Conservation (phyloP, 1,284 basidiomycete species). For the Ustilago hordei region DNA sequence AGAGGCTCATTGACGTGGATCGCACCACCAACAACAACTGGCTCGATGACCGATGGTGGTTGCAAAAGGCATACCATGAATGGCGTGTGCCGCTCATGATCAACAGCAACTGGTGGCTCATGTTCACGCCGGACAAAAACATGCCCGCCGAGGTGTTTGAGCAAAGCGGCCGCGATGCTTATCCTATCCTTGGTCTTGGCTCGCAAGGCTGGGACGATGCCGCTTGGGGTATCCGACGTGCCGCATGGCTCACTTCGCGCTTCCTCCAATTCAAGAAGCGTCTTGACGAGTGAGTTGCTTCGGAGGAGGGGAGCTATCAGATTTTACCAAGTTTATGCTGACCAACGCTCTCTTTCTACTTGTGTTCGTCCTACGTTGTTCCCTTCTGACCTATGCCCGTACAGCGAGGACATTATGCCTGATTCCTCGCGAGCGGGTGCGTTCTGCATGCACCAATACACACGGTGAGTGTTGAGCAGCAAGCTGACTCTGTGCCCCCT, state of each 20-base stretch:
- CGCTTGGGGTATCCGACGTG: conserved; percentile 86
- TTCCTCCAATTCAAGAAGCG: conserved; percentile 81
- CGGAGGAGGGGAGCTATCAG: no score
- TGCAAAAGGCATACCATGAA: conserved; percentile 88
- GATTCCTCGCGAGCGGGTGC: conserved; percentile 74
- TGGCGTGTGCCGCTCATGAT: conserved; percentile 87
- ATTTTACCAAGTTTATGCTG: not conserved
- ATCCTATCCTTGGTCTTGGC: conserved; percentile 45
- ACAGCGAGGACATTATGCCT: conserved; percentile 73
- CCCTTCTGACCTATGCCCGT: conserved; percentile 1
- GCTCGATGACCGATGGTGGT: conserved; percentile 96
- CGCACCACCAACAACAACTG: conserved; percentile 88
- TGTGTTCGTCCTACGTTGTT: not conserved
- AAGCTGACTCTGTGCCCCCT: conserved; percentile 28
- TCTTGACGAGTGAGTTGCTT: conserved; percentile 74
- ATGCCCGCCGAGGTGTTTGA: conserved; percentile 69
- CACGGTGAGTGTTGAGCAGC: conserved; percentile 70
- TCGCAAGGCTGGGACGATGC: conserved; percentile 63
- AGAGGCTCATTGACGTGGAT: conserved; percentile 86
- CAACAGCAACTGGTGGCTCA: conserved; percentile 98
- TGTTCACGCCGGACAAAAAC: conserved; percentile 75
- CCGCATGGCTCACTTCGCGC: conserved; percentile 84
- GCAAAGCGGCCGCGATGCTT: conserved; percentile 63
- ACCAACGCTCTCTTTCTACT: conserved; percentile 2
- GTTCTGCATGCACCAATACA: conserved; percentile 75